Percentiles rank a stretch among this genome's conserved stretches.
These are phyloP conservation scores for Cenococcum geophilum DNA, from an alignment of 495 filamentous ascomycete species.

Conservation along the genomic window DNA sequence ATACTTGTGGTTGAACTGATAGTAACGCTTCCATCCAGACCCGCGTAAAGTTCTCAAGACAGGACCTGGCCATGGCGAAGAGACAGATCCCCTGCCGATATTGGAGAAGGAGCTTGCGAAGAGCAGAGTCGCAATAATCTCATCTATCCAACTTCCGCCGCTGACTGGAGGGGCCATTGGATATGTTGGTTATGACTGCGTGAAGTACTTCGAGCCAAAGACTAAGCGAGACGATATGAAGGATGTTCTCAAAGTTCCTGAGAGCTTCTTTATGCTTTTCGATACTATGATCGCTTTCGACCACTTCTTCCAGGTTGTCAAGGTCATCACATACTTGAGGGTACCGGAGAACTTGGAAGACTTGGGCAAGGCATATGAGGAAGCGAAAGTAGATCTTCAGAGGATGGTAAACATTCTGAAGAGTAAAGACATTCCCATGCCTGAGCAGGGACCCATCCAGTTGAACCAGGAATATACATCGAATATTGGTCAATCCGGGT, in stretches of 20 bases:
- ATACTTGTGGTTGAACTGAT: neutral
- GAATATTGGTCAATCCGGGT: conserved; percentile 84
- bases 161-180: conserved; percentile 89
- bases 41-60: conserved; percentile 83
- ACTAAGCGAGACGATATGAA: conserved; percentile 72
- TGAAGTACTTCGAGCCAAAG: conserved; percentile 94
- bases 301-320: conserved; percentile 85
- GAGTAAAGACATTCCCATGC: conserved; percentile 67
- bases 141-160: conserved; percentile 71
- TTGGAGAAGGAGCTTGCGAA: conserved; percentile 73
- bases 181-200: conserved; percentile 95
- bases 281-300: conserved; percentile 94
- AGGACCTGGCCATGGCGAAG: conserved; percentile 77
- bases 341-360: conserved; percentile 54
- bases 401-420: conserved; percentile 62
- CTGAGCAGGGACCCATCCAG: conserved; percentile 64
- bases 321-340: conserved; percentile 81
- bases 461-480: conserved; percentile 75
- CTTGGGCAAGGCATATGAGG: conserved; percentile 56
- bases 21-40: conserved; percentile 42
- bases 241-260: conserved; percentile 80
- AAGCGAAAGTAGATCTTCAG: conserved; percentile 56
- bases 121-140: conserved; percentile 70
- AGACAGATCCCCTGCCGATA: conserved; percentile 71
- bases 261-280: conserved; percentile 95